Base-by-base conservation (phyloP, 139 green algal genomes). In the Edaphochlamys debaryana region DNA sequence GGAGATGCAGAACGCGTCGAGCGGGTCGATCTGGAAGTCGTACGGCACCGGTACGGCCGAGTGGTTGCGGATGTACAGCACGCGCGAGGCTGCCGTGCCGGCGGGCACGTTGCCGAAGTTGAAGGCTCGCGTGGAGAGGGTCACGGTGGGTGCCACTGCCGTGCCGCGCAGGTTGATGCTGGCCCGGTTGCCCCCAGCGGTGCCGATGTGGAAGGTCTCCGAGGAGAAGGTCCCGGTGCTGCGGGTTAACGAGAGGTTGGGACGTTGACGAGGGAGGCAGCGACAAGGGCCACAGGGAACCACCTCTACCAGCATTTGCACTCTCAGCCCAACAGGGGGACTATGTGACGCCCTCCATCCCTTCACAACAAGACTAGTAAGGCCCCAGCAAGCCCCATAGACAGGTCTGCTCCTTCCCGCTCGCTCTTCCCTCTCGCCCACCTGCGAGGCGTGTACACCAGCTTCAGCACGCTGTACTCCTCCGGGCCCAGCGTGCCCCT, bases 31-130 rank as follows among this genome's bases (percentile, higher is more conserved):
- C 71, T 92, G 88, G 74, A 92, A 95, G 79, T 91, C 85, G 79
- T 87, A 91, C 15, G 68, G 41, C 41, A 89, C 80, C 0, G 85
- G 74, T 32, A 93, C 72, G 36, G 93, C 79, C 8, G 79, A 89
- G 50, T 86, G 40, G 79, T 95, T 95, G 30, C 93, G 73, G 68
- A 95, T 86, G 82, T 94, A 92, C 40, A 95, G 67, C 67, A 93
- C 87, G 52, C 87, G 86, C 4, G 83, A 87, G 2, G 77, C 27
- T 17, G 78, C 29, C 4, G 88, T 40, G 23, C 89, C 80, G 4
- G 54, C 63, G 13, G 72, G 22, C 15, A 94, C 85, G 69, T 88
- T 91, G 52, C 92, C 92, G 91, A 96, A 96, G 66, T 91, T 86
- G 72, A 95, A 87, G 52, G 76, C 79, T 8, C 80, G 68, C 45